Percentiles rank a stretch among this genome's conserved stretches.
phyloP scores from a whole-genome alignment of 2,329 filamentous ascomycete genomes.

The Emericellopsis atlantica region DNA sequence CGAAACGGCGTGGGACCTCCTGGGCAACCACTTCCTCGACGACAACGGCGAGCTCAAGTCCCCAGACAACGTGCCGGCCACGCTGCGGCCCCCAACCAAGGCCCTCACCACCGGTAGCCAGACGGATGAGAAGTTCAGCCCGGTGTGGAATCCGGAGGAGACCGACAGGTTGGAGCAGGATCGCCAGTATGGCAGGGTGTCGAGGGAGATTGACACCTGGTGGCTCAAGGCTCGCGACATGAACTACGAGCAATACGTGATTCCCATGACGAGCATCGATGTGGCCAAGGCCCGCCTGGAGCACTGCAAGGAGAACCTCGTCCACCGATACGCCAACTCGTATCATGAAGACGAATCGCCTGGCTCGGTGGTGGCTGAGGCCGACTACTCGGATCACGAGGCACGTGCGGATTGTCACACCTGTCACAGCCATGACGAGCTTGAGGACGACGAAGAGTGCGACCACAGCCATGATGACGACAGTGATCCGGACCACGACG shows the following conservation, averaged over 20 bases:
- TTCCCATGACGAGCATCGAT: slow-evolving; percentile 47
- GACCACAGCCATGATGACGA: slow-evolving; percentile 37
- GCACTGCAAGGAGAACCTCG: slow-evolving; percentile 45
- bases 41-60: slow-evolving; percentile 37
- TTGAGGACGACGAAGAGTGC: slow-evolving; percentile 18
- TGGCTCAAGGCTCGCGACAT: slow-evolving; percentile 48
- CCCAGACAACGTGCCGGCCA: slow-evolving; percentile 33
- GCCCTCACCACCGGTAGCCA: slow-evolving; percentile 11
- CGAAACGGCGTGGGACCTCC: slow-evolving; percentile 36
- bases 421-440: slow-evolving; percentile 14
- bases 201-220: slow-evolving; percentile 52
- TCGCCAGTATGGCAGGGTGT: slow-evolving; percentile 45
- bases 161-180: slow-evolving; percentile 47
- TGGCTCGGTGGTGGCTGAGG: slow-evolving; percentile 20
- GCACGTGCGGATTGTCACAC: slow-evolving; percentile 21
- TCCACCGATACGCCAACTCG: slow-evolving; percentile 38
- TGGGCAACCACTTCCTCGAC: slow-evolving; percentile 18
- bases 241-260: slow-evolving; percentile 46
- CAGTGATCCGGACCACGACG: slow-evolving; percentile 8
- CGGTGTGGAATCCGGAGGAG: slow-evolving; percentile 37
- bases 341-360: slow-evolving; percentile 28
- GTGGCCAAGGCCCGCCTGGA: slow-evolving; percentile 44
- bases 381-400: slow-evolving; percentile 23
- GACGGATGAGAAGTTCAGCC: slow-evolving; percentile 29
- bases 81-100: slow-evolving; percentile 24